Evolutionary conservation across 805 yeast genomes (phyloP).

Genomic region (Torulaspora microellipsoides): DNA sequence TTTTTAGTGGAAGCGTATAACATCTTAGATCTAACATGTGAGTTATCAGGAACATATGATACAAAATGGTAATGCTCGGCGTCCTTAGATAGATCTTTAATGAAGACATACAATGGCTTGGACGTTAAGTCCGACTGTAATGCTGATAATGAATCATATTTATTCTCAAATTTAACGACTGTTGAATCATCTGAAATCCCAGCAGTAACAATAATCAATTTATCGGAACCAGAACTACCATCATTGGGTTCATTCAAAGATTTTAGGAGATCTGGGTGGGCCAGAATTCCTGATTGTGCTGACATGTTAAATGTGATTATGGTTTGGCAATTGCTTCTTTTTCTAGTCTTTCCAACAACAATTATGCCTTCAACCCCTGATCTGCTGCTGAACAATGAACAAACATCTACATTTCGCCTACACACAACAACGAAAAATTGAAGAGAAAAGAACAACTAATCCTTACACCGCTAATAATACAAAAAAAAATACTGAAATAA

Average conservation of each 20-base stretch:
- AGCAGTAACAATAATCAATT: slow-evolving; percentile 19
- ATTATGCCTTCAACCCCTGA: too few species aligned
- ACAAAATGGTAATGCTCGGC: slow-evolving; percentile 48
- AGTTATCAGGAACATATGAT: slow-evolving; percentile 80
- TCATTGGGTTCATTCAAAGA: slow-evolving; percentile 10
- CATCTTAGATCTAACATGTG: slow-evolving; percentile 84
- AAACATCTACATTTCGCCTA: too few species aligned
- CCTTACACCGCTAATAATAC: slow-evolving; percentile 11
- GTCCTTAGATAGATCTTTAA: slow-evolving; percentile 33
- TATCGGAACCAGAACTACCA: slow-evolving; percentile 1
- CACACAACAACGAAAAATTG: too few species aligned
- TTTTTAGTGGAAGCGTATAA: slow-evolving; percentile 87
- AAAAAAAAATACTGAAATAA: slow-evolving; percentile 4
- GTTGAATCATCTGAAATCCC: slow-evolving; percentile 24
- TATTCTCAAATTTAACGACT: slow-evolving; percentile 17
- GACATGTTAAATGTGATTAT: slow-evolving; percentile 44
- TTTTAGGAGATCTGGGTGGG: slow-evolving; percentile 27
- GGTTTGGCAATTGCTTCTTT: too few species aligned
- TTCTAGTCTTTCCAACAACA: too few species aligned
- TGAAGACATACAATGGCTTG: slow-evolving; percentile 49
- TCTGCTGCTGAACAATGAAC: too few species aligned
- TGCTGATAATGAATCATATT: slow-evolving; percentile 35
- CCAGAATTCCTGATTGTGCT: slow-evolving; percentile 57
- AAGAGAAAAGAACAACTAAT: background rate
- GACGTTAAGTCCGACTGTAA: slow-evolving; percentile 37